Percentiles rank a stretch among this genome's conserved stretches.
Evolutionary conservation across 2,329 filamentous ascomycete species (phyloP).

Genomic region (Calonectria pteridis): DNA sequence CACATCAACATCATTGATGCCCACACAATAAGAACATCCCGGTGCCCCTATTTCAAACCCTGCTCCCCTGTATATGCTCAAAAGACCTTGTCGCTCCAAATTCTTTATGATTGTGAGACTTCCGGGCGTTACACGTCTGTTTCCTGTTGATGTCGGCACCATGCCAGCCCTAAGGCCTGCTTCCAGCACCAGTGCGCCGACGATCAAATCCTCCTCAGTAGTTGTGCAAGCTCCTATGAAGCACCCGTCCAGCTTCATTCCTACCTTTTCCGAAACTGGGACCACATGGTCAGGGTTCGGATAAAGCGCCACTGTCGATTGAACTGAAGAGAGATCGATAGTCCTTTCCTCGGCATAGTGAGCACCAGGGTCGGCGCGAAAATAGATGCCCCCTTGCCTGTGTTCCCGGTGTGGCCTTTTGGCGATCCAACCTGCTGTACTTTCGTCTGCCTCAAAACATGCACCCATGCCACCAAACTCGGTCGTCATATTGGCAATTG

Average conservation of each 20-base stretch:
- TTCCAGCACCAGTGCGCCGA: not conserved
- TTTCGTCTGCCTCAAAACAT: not conserved
- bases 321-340: not conserved
- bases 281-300: not conserved
- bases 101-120: not conserved
- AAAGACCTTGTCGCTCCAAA: not conserved
- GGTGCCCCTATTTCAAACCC: not conserved
- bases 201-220: not conserved
- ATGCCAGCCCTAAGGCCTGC: not conserved
- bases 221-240: not conserved
- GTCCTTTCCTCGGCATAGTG: not conserved
- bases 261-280: not conserved
- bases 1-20: not conserved
- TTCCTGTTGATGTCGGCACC: not conserved
- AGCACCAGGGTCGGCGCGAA: not conserved
- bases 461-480: constrained; percentile 1
- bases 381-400: not conserved
- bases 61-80: not conserved
- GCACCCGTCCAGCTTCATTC: not conserved
- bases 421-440: not conserved
- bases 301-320: not conserved
- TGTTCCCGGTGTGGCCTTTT: not conserved
- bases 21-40: not conserved
- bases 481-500: not conserved
- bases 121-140: not conserved